These are phyloP conservation scores for Venturia asperata DNA, from an alignment of 2,329 filamentous ascomycete genomes.

Conservation along the genomic window DNA sequence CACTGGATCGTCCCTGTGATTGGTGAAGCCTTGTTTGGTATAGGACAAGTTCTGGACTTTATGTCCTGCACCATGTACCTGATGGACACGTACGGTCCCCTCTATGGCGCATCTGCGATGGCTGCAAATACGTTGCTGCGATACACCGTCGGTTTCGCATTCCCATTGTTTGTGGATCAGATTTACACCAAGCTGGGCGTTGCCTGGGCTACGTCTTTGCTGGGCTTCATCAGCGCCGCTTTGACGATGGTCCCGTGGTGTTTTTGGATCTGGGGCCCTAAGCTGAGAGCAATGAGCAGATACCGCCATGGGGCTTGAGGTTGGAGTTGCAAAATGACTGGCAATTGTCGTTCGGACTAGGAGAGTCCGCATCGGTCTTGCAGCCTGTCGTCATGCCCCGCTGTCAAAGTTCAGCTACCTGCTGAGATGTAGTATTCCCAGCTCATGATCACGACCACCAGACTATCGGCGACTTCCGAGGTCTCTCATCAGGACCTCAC, in stretches of 20 bases:
- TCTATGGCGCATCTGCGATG: slow-evolving; percentile 50
- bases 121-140: slow-evolving; percentile 53
- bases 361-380: too few relatives aligned
- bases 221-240: slow-evolving; percentile 34
- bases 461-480: too few relatives aligned
- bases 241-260: slow-evolving; percentile 34
- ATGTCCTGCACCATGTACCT: slow-evolving; percentile 39
- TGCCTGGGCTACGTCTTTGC: slow-evolving; percentile 35
- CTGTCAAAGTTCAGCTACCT: too few relatives aligned
- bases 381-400: too few relatives aligned
- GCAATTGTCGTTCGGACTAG: too few relatives aligned
- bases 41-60: slow-evolving; percentile 30
- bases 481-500: too few relatives aligned
- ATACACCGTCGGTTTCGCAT: slow-evolving; percentile 50
- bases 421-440: too few relatives aligned
- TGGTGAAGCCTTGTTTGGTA: slow-evolving; percentile 27
- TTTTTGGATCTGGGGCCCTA: slow-evolving; percentile 26
- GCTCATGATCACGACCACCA: too few relatives aligned
- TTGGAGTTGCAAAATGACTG: background rate
- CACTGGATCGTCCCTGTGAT: slow-evolving; percentile 36
- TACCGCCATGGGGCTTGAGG: slow-evolving; percentile 11
- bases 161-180: slow-evolving; percentile 55
- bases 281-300: slow-evolving; percentile 14
- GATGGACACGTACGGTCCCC: slow-evolving; percentile 49
- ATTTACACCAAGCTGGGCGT: slow-evolving; percentile 31